Conservation (phyloP, 108 stramenopile genomes). For the Fragilaria crotonensis region DNA sequence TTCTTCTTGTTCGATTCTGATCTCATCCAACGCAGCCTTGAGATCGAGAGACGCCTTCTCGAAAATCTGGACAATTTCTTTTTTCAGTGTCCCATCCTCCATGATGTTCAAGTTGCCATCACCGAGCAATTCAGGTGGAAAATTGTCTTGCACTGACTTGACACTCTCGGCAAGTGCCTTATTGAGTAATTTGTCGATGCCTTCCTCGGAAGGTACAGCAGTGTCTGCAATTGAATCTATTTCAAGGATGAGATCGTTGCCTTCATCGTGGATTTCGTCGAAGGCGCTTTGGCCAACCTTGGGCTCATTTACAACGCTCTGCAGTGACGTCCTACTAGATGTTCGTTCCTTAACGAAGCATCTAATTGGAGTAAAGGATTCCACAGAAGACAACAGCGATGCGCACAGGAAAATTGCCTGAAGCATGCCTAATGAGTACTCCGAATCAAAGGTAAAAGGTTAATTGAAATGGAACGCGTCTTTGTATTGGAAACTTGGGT, state of each 20-base stretch:
- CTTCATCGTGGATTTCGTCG: neutral
- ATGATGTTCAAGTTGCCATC: constrained; percentile 17
- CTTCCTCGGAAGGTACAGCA: constrained; percentile 2
- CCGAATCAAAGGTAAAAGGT: too few species aligned
- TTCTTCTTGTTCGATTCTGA: constrained; percentile 44
- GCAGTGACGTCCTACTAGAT: too few species aligned
- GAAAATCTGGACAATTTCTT: constrained; percentile 54
- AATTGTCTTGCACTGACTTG: constrained; percentile 21
- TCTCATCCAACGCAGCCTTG: constrained; percentile 38
- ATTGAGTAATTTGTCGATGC: constrained; percentile 35
- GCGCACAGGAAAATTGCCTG: too few species aligned
- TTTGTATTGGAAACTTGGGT: too few species aligned
- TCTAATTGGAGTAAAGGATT: too few species aligned
- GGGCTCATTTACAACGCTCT: neutral
- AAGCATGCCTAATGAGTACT: too few species aligned
- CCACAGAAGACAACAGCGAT: too few species aligned
- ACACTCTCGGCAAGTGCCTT: constrained; percentile 40
- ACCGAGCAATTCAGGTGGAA: constrained; percentile 2
- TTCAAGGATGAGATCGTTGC: neutral
- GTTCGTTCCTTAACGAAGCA: too few species aligned
- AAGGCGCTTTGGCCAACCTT: neutral
- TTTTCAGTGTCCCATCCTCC: constrained; percentile 49
- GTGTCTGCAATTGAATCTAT: neutral
- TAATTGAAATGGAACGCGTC: too few species aligned
- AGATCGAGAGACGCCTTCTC: constrained; percentile 39